Evolutionary conservation across 257 asterid genomes (phyloP).

Genomic region (Anisodus acutangulus): DNA sequence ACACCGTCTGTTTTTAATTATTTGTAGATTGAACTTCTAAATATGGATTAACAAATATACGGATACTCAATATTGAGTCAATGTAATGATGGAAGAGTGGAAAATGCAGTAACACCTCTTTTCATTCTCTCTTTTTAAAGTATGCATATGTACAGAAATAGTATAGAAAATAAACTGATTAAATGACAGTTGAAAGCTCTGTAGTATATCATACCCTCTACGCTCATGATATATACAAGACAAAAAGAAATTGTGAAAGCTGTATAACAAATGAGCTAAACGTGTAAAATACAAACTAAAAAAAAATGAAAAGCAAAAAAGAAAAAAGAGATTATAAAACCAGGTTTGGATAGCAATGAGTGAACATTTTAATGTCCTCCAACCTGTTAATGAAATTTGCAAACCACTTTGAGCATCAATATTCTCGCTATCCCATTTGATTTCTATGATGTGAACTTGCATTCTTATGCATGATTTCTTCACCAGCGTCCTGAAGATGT

Average conservation of each 20-base stretch:
- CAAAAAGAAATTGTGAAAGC: neutral
- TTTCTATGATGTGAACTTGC: constrained; percentile 16
- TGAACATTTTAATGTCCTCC: neutral
- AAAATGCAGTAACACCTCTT: neutral
- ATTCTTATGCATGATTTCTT: neutral
- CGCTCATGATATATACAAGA: neutral
- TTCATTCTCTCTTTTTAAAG: neutral
- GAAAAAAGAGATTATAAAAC: neutral
- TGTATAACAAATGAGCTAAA: constrained; percentile 21
- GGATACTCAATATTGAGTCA: no score
- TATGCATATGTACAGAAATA: neutral
- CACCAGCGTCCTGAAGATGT: neutral
- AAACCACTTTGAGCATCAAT: constrained; percentile 23
- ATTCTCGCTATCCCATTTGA: neutral
- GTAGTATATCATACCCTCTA: neutral
- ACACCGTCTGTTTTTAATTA: no score
- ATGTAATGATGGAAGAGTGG: no score
- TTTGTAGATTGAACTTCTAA: no score
- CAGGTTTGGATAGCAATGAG: constrained; percentile 11
- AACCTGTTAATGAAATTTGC: constrained; percentile 14
- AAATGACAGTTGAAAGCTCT: neutral
- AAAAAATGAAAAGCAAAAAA: neutral
- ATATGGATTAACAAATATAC: no score
- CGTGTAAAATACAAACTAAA: constrained; percentile 8
- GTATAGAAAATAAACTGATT: neutral